Conservation (phyloP, 805 yeast species). For the Ogataea neopini region DNA sequence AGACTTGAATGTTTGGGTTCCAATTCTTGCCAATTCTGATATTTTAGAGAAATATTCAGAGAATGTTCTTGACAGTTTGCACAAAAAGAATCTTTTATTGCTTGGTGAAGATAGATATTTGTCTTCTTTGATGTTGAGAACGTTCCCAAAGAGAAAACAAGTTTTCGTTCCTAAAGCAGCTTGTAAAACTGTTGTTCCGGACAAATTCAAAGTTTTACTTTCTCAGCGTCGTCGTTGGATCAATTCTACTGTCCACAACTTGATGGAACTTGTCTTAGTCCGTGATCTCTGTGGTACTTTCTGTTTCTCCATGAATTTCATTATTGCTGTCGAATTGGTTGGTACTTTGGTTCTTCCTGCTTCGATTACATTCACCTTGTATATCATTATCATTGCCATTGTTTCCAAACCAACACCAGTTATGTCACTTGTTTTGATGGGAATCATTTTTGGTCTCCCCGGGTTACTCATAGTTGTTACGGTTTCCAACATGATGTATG, state of each 20-base stretch:
- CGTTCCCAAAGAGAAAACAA: constrained; percentile 88
- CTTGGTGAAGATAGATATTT: constrained; percentile 90
- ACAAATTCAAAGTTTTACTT: constrained; percentile 69
- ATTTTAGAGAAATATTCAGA: constrained; percentile 90
- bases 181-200: constrained; percentile 91
- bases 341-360: constrained; percentile 90
- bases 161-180: constrained; percentile 87
- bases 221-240: constrained; percentile 98
- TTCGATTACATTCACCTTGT: constrained; percentile 79
- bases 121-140: constrained; percentile 80
- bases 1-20: constrained; percentile 85
- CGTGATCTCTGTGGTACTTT: constrained; percentile 91
- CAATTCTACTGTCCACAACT: constrained; percentile 89
- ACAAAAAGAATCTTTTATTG: constrained; percentile 78
- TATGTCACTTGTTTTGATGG: constrained; percentile 74
- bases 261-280: constrained; percentile 82
- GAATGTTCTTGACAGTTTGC: constrained; percentile 80
- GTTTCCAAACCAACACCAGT: constrained; percentile 75
- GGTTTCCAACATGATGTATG: constrained; percentile 68
- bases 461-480: constrained; percentile 80
- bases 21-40: constrained; percentile 89
- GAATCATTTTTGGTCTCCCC: constrained; percentile 80
- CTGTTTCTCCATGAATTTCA: constrained; percentile 94
- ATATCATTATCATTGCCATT: constrained; percentile 72
- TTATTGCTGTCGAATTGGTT: constrained; percentile 76